Base-by-base conservation (phyloP, 176 grass and related monocot species). In the Miscanthus lutarioriparius region DNA sequence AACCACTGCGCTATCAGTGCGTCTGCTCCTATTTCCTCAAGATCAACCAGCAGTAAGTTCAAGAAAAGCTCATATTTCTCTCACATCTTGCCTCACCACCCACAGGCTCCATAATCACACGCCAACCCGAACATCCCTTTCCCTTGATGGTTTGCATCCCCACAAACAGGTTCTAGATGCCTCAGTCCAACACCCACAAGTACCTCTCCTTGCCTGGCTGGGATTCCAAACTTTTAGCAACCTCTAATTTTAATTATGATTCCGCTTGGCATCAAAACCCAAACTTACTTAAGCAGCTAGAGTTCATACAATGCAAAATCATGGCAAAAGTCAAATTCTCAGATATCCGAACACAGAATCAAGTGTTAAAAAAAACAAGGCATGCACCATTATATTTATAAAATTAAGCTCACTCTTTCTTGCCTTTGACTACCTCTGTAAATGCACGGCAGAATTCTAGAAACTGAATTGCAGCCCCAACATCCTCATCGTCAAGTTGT, bases 381-480 rank as follows among this genome's bases (percentile, higher is more conserved):
- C 63, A 82, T 82, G 64, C 20, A 56, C 38, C 56, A 77, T 72
- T 41, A 76, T 27, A 36, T 11, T 62, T 16, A 47, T 74, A 45
- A 75, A 44, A 67, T 17, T 70, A 87, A 59, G 43, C 7, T 38
- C 67, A 76, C 25, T 80, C 8, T 65, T 77, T 82, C 51, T 53
- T 84, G 53, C 19, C 36, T 43, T 40, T 48, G 35, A 86, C 71
- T 92, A 95, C 85, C 93, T 98, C 89, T 69, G 91, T 88, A 66
- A 95, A 98, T 58, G 87, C 32, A 62, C 65, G 77, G 81, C 92
- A 95, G 77, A 98, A 98, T 51, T 95, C 87, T 41, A 86, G 23
- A 72, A 98, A 95, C 70, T 95, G 93, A 73, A 98, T 69, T 56
- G 87, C 93, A 76, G 85, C 38, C 32, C 93, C 93, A 66, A 91